Base-by-base conservation (phyloP, 495 filamentous ascomycete genomes). In the Amniculicola lignicola region DNA sequence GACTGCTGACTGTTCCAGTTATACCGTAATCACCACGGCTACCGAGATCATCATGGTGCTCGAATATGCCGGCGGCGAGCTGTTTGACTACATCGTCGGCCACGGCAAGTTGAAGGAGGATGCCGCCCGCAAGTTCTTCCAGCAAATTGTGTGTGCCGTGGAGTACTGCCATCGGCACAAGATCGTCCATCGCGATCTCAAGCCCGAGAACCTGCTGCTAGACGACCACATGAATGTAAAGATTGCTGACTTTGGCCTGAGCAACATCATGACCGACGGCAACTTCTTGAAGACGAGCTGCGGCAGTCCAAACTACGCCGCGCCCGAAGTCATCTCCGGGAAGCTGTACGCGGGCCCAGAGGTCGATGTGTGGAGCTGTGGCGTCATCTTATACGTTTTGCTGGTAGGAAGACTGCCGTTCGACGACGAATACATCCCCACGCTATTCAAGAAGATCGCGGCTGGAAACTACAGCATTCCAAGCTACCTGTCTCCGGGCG, bases 91-190 rank as follows among this genome's bases (percentile, higher is more conserved):
- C 67, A 88, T 98, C 24, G 93, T 98, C 52, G 80, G 85, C 63
- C 79, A 94, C 59, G 94, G 93, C 43, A 87, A 85, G 70, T 89
- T 96, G 78, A 77, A 83, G 33, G 93, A 98, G 70, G 82, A 86
- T 55, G 84, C 91, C 61, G 93, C 94, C 36, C 83, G 93, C 41
- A 87, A 91, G 61, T 97, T 98, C 74, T 98, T 98, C 72, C 93
- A 98, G 69, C 93, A 98, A 71, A 98, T 98, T 64, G 89, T 96
- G n/a, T 95, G 92, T 67, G 94, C 93, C 16, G 94, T 98, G 45
- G 93, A 98, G 67, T 98, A 98, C 72, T 98, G 93, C 70, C 93
- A 98, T 72, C 81, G 93, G 56, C 94, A 98, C 75, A 97, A 97
- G 72, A 96, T 98, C 61, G 93, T 96, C 12, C 93, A 98, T 71